Conservation (phyloP, 2,329 filamentous ascomycete genomes). For the Fusarium virguliforme region DNA sequence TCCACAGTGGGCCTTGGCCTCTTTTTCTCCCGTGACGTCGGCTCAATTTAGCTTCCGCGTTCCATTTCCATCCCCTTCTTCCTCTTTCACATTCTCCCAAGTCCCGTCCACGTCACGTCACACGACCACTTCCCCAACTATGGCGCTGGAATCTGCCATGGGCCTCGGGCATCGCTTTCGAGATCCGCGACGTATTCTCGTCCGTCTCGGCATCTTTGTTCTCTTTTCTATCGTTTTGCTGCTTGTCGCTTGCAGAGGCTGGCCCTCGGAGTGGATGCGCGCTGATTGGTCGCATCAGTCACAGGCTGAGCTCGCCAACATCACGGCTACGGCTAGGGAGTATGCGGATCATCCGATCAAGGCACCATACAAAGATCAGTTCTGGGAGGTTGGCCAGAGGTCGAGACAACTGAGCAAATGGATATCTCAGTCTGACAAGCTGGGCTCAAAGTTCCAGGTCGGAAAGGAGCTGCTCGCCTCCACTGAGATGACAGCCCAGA, state of each 20-base stretch:
- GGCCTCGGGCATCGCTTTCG: constrained; percentile 3
- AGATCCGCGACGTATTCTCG: constrained; percentile 17
- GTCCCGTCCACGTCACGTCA: background rate
- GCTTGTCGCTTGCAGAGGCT: constrained; percentile 1
- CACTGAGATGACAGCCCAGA: constrained; percentile 29
- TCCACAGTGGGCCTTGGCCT: background rate
- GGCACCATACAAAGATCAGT: constrained; percentile 51
- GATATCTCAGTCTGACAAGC: constrained; percentile 28
- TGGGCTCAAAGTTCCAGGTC: background rate
- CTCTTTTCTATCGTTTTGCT: constrained; percentile 11
- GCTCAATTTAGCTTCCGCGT: background rate
- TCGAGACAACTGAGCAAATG: constrained; percentile 27
- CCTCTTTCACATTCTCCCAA: background rate
- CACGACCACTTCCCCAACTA: background rate
- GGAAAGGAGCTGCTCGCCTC: constrained; percentile 1
- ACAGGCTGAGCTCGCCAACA: constrained; percentile 6
- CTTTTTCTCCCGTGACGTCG: background rate
- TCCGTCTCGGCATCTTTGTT: constrained; percentile 14
- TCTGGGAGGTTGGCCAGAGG: constrained; percentile 54
- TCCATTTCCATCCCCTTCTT: background rate
- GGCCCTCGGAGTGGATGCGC: constrained; percentile 15
- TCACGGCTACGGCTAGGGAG: constrained; percentile 16
- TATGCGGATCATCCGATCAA: constrained; percentile 47
- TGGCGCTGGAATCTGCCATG: background rate
- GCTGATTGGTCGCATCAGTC: background rate